Conservation (phyloP, 441 rosid species). For the Gossypium schwendimanii region DNA sequence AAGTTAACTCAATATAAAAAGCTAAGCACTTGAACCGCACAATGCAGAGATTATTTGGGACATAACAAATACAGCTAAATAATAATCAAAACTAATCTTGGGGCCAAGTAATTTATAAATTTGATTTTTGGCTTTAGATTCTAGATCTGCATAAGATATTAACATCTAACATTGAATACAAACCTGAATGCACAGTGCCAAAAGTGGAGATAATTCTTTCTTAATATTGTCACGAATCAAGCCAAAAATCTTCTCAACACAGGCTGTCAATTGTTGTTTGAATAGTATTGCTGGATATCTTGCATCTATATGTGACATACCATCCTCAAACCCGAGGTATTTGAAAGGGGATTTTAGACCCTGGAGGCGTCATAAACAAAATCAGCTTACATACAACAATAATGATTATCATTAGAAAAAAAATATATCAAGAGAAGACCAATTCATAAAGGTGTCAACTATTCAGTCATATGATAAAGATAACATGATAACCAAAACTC, state of each 20-base stretch:
- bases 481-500: not conserved
- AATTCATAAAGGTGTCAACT: not conserved
- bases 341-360: slow-evolving; percentile 80
- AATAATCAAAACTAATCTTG: not conserved
- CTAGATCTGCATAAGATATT: slow-evolving; percentile 7
- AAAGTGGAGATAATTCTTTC: slow-evolving; percentile 82
- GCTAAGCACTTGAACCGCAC: not conserved
- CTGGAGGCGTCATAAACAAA: slow-evolving; percentile 28
- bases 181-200: slow-evolving; percentile 89
- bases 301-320: slow-evolving; percentile 74
- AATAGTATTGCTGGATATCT: slow-evolving; percentile 91
- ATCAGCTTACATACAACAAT: not conserved
- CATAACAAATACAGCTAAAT: not conserved
- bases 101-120: not conserved
- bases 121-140: not conserved
- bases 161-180: slow-evolving; percentile 18
- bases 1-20: not conserved
- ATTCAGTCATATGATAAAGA: not conserved
- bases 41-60: not conserved
- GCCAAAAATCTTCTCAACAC: slow-evolving; percentile 98
- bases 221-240: slow-evolving; percentile 91
- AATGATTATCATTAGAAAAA: not conserved
- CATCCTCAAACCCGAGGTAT: slow-evolving; percentile 66
- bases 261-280: slow-evolving; percentile 93
- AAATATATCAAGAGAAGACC: not conserved